Evolutionary conservation across 2,329 filamentous ascomycete genomes (phyloP), one percentile per base, ranked within the genome.

Genomic region (Moelleriella libera): DNA sequence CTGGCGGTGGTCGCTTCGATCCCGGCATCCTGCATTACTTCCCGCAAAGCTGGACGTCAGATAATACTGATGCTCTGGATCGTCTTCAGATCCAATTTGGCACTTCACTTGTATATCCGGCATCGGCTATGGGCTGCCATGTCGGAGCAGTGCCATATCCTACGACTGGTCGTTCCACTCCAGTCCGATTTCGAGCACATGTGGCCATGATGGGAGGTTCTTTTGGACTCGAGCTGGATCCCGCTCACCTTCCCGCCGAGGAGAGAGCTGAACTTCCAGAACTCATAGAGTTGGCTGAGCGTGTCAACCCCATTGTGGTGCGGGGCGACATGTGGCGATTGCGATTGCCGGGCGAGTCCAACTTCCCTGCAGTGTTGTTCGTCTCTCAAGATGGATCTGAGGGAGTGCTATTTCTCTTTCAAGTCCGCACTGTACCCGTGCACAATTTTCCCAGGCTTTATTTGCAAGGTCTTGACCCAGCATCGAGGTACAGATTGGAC

Each of bases 191-290:
- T 63, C 76, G 80, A 30, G 77, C 74, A 0, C 78, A 82, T 48
- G 79, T 83, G 0, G 79, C 80, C 6, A 77, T 82, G 66, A 82
- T 82, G 79, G 80, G 80, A 47, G 80, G 80, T 2, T 80, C 76
- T 0, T 83, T 82, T 53, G 80, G 80, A 0, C 69, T 83, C 11
- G 79, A 83, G 56, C 68, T 83, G 6, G 69, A 82, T 55, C 80
- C 79, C 0, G 63, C 62, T 0, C 65, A 72, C 6, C 68, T 80
- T 4, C 60, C 61, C 0, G 64, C 64, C 0, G 70, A 71, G 8
- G 78, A 83, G n/a, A 66, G 63, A 43, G 66, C 62, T 0, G 64
- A 66, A 30, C 67, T 83, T 1, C 78, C 78, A 0, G 65, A 55
- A 0, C 63, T 83, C 2, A 72, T 83, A 49, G 64, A 60, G 0